Evolutionary conservation across 192 early-diverging fungal genomes (phyloP).

Genomic region (Coemansia sp.): DNA sequence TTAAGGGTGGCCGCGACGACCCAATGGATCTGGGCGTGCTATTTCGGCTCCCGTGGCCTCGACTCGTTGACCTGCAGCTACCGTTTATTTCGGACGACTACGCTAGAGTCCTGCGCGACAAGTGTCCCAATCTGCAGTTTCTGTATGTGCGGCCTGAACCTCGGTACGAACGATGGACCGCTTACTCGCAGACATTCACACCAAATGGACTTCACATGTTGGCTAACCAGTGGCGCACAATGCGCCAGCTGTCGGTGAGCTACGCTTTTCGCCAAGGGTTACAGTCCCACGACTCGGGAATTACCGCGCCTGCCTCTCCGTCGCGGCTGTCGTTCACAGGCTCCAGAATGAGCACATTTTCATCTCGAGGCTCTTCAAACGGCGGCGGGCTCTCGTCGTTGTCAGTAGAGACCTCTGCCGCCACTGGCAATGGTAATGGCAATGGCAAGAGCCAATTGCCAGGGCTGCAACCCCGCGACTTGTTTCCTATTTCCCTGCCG

Average conservation of each 20-base stretch:
- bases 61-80: constrained; percentile 39
- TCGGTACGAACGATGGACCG: constrained; percentile 52
- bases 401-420: not conserved
- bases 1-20: constrained; percentile 19
- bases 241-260: constrained; percentile 42
- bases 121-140: constrained; percentile 42
- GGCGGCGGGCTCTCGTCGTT: not conserved
- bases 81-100: constrained; percentile 44
- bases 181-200: constrained; percentile 40
- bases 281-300: not conserved
- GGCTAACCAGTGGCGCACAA: constrained; percentile 33
- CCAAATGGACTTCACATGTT: constrained; percentile 31
- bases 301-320: constrained; percentile 7
- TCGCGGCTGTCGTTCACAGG: constrained; percentile 29
- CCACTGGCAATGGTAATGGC: not conserved
- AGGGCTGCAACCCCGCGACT: constrained; percentile 20
- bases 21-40: constrained; percentile 43
- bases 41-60: constrained; percentile 40
- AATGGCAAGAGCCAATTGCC: constrained; percentile 15
- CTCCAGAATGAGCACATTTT: constrained; percentile 16
- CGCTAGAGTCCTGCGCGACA: constrained; percentile 24
- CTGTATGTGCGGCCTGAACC: constrained; percentile 36
- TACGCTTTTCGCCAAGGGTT: constrained; percentile 36
- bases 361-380: not conserved
- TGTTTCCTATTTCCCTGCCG: constrained; percentile 25